phyloP scores from a whole-genome alignment of 805 yeast species.

The Lipomyces sp. region DNA sequence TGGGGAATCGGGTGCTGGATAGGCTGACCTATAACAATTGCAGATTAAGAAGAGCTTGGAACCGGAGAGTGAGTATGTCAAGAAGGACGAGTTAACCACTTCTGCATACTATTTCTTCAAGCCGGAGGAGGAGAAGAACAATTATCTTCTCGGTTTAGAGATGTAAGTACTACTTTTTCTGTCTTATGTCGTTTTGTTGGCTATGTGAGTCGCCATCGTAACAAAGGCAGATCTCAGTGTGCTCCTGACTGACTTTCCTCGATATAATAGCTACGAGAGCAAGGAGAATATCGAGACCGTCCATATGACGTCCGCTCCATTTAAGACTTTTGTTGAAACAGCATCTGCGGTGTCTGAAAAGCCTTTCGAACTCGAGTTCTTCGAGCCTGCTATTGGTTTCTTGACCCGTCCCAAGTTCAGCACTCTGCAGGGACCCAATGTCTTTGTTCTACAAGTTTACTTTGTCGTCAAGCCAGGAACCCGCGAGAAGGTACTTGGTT shows the following conservation, averaged over 20 bases:
- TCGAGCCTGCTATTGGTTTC: slow-evolving; percentile 34
- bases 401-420: slow-evolving; percentile 26
- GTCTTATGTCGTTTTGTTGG: not conserved
- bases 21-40: not conserved
- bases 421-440: slow-evolving; percentile 15
- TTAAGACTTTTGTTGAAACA: slow-evolving; percentile 21
- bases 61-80: slow-evolving; percentile 28
- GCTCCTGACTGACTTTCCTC: not conserved
- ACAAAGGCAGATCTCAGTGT: not conserved
- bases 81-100: slow-evolving; percentile 18
- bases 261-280: slow-evolving; percentile 24
- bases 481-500: slow-evolving; percentile 83
- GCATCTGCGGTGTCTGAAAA: slow-evolving; percentile 13
- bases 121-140: slow-evolving; percentile 12
- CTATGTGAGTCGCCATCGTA: not conserved
- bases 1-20: not conserved
- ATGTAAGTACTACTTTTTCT: slow-evolving; percentile 14
- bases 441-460: slow-evolving; percentile 20
- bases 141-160: slow-evolving; percentile 25
- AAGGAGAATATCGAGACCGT: slow-evolving; percentile 19
- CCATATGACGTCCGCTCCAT: slow-evolving; percentile 27
- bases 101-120: slow-evolving; percentile 25
- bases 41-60: slow-evolving; percentile 24
- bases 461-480: slow-evolving; percentile 29
- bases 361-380: slow-evolving; percentile 20